These are phyloP conservation scores for Mortierella sp. DNA, from an alignment of 371 early-diverging fungal species.

Conservation along the genomic window DNA sequence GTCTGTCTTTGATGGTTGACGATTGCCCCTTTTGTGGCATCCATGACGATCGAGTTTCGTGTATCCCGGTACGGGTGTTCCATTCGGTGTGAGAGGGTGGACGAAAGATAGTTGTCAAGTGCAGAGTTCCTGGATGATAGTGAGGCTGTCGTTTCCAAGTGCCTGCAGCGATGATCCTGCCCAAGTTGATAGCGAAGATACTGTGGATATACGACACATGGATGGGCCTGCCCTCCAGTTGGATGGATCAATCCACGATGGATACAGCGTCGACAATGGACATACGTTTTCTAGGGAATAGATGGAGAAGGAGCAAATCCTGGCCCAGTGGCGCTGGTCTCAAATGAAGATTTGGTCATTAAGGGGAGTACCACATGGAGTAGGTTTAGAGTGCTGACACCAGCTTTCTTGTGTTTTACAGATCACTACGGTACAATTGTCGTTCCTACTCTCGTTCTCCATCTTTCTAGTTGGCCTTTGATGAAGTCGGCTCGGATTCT, in stretches of 20 bases:
- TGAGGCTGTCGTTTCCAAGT: neutral
- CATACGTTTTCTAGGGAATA: slow-evolving; percentile 41
- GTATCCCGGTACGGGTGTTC: too few species aligned
- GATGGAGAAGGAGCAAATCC: slow-evolving; percentile 41
- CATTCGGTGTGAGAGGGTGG: too few species aligned
- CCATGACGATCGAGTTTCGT: too few species aligned
- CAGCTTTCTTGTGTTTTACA: slow-evolving; percentile 3
- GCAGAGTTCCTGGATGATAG: neutral
- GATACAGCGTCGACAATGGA: slow-evolving; percentile 2
- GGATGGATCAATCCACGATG: slow-evolving; percentile 32
- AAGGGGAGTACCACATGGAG: too few species aligned
- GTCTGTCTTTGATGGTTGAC: too few species aligned
- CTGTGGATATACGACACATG: neutral
- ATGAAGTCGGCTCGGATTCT: slow-evolving; percentile 11
- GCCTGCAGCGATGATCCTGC: neutral
- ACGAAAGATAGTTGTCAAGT: neutral
- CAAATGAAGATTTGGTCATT: slow-evolving; percentile 1
- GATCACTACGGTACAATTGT: slow-evolving; percentile 1
- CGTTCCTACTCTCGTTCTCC: neutral
- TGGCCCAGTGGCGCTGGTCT: neutral
- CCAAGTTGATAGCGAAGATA: neutral
- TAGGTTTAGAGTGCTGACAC: too few species aligned
- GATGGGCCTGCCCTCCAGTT: neutral
- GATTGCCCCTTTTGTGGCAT: too few species aligned
- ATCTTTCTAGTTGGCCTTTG: slow-evolving; percentile 26